These are phyloP conservation scores for Pyricularia grisea DNA, from an alignment of 2,329 filamentous ascomycete species.

Conservation along the genomic window DNA sequence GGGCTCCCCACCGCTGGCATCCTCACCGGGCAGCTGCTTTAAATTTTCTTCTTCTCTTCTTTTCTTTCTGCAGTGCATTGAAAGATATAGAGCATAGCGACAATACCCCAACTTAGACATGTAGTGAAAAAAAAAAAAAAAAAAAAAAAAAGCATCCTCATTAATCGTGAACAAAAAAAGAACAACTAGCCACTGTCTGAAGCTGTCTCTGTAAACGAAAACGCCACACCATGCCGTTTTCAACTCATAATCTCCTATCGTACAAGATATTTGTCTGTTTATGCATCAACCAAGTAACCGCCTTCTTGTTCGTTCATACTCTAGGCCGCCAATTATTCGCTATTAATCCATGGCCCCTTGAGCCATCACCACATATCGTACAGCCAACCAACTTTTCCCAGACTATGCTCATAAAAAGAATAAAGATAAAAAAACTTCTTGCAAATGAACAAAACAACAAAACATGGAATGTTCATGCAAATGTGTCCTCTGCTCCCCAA, in stretches of 20 bases:
- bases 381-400: background rate
- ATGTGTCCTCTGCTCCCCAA: conserved; percentile 33
- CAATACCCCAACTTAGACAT: no score
- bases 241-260: background rate
- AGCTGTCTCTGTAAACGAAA: background rate
- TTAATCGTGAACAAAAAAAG: background rate
- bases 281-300: background rate
- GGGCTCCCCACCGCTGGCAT: background rate
- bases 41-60: background rate
- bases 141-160: background rate
- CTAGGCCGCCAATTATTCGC: background rate
- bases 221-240: background rate
- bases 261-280: background rate
- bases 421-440: background rate
- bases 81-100: background rate
- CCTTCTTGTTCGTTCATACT: background rate
- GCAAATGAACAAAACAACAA: background rate
- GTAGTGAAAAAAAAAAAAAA: background rate
- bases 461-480: conserved; percentile 22
- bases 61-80: no score
- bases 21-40: background rate
- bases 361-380: background rate
- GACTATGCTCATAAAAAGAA: background rate
- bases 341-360: background rate
- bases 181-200: background rate